Percentiles rank a stretch among this genome's conserved stretches.
Evolutionary conservation across 2,329 filamentous ascomycete genomes (phyloP).

Genomic region (Talaromyces sp.): DNA sequence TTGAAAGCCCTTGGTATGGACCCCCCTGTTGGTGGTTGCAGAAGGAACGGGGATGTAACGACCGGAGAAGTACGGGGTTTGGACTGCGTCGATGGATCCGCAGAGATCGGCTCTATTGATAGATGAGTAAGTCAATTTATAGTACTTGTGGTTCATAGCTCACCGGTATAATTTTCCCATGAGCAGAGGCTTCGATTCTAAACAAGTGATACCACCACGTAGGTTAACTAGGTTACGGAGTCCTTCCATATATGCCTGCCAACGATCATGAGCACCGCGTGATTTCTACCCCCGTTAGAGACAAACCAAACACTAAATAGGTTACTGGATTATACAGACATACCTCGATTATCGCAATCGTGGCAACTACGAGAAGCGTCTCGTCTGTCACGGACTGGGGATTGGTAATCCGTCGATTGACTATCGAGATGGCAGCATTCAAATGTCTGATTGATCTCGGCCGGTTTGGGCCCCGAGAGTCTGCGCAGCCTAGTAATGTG

Average conservation of each 20-base stretch:
- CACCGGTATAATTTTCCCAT: slow-evolving; percentile 8
- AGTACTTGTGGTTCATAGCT: not conserved
- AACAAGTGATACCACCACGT: slow-evolving; percentile 2
- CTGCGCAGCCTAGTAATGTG: slow-evolving; percentile 7
- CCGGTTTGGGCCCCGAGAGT: not conserved
- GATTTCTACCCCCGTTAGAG: not conserved
- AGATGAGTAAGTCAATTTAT: not conserved
- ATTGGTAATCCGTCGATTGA: slow-evolving; percentile 3
- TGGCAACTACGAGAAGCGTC: slow-evolving; percentile 6
- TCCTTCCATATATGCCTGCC: slow-evolving; percentile 8
- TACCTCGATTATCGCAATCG: slow-evolving; percentile 8
- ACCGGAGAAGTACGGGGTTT: slow-evolving; percentile 3
- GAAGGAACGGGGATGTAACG: not conserved
- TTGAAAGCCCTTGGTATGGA: not conserved
- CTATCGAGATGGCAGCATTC: slow-evolving; percentile 1
- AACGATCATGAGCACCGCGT: not conserved
- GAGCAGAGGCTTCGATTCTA: slow-evolving; percentile 8
- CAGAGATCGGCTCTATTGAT: slow-evolving; percentile 1
- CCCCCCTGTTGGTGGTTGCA: not conserved
- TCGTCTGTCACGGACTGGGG: not conserved
- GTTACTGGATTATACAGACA: not conserved
- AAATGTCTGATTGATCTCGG: not conserved
- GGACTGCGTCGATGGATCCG: slow-evolving; percentile 2
- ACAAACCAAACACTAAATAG: not conserved
- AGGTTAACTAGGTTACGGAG: slow-evolving; percentile 6